Base-by-base conservation (phyloP, 305 asterid genomes). In the Fraxinus platypoda region DNA sequence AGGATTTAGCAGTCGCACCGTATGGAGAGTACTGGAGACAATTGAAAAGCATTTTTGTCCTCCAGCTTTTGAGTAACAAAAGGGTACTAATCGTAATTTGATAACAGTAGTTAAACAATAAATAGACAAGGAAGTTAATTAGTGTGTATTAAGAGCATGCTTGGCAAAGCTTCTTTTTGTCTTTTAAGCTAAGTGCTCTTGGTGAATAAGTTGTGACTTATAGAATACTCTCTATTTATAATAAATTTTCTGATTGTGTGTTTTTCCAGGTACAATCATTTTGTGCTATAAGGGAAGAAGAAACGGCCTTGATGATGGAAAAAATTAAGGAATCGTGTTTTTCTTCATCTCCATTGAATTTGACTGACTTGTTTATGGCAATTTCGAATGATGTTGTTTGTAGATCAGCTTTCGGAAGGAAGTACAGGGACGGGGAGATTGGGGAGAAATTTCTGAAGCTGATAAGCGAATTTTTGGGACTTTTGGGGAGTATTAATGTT, bases 11-110 rank as follows among this genome's bases (percentile, higher is more conserved):
- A 3, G 52, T 41, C 12, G 57, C 82, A 4, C 82, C 82, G 8
- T 66, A 79, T 23, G 82, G 82, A 17, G 76, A 78, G 19, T 66
- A 59, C 43, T 78, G 81, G 81, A 62, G 76, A 34, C 82, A 79
- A 35, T 17, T 79, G 62, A 79, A 79, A 37, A 79, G 82, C 64
- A 37, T 79, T 8, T 17, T 34, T 12, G 82, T 79, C 8, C 76
- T 79, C 82, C 82, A 79, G 15, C 82, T 79, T 66, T 34, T 79
- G 35, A 79, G 82, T 41, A 64, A 62, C 64, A 79, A 35, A 35
- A 64, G 75, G 82, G 82, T 79, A 68, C 74, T 46, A 46, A 13
- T 13, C 5, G n/a, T 13, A 46, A 21, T 62, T 46, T 0, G 57
- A 46, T 46, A 46, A 41, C 52, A 41, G 15, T 41, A 41, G 15